phyloP scores from a whole-genome alignment of 768 basidiomycete species.

The Psilocybe cyanescens region DNA sequence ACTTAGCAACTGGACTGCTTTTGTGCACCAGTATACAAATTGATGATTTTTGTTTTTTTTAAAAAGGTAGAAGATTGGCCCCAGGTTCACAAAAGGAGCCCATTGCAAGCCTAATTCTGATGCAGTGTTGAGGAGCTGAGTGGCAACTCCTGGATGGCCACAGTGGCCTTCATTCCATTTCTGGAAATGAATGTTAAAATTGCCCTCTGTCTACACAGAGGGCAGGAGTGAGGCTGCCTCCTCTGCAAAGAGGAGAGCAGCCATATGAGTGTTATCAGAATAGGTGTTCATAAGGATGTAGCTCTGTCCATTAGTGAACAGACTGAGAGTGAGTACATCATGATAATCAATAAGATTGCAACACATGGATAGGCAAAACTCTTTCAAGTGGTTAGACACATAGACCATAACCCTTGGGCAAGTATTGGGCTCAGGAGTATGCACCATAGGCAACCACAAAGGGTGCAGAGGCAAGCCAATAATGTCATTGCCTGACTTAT shows the following conservation, averaged over 20 bases:
- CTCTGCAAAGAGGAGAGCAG: neutral
- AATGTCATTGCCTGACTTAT: neutral
- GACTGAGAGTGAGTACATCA: neutral
- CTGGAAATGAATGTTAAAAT: too few relatives aligned
- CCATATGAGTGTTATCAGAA: neutral
- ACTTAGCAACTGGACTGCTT: too few relatives aligned
- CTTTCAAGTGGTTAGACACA: slow-evolving; percentile 1
- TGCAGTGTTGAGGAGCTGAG: too few relatives aligned
- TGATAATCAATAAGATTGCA: slow-evolving; percentile 6
- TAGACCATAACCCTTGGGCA: neutral
- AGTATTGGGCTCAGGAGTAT: neutral
- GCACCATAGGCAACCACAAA: neutral
- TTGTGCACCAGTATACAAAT: too few relatives aligned
- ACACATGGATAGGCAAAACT: neutral
- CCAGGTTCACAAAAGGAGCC: too few relatives aligned
- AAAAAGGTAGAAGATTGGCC: too few relatives aligned
- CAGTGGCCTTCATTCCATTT: too few relatives aligned
- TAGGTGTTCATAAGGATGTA: slow-evolving; percentile 1
- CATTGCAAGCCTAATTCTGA: too few relatives aligned
- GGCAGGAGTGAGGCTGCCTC: too few relatives aligned
- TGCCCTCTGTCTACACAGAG: too few relatives aligned
- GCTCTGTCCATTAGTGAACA: neutral
- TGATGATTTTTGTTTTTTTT: too few relatives aligned
- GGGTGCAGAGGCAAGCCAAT: neutral
- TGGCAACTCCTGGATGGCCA: too few relatives aligned